Evolutionary conservation across 306 rosid genomes (phyloP).

Genomic region (Acmispon strigosus): DNA sequence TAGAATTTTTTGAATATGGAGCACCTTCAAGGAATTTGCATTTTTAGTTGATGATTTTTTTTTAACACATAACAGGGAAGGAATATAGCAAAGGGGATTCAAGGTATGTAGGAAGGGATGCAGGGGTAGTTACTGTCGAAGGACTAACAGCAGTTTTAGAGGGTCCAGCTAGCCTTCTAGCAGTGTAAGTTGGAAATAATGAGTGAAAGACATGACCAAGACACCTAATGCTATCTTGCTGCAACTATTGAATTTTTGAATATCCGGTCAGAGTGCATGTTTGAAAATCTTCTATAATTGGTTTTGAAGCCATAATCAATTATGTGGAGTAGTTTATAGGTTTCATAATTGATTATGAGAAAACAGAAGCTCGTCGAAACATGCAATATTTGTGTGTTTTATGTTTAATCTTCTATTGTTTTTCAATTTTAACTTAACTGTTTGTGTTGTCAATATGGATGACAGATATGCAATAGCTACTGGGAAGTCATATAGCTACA

Average conservation of each 20-base stretch:
- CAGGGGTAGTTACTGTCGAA: slow-evolving; percentile 68
- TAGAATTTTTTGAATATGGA: background rate
- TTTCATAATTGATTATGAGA: too few relatives aligned
- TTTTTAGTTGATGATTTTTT: slow-evolving; percentile 1
- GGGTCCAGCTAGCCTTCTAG: slow-evolving; percentile 85
- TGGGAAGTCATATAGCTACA: slow-evolving; percentile 64
- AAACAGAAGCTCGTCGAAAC: too few relatives aligned
- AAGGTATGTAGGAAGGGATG: slow-evolving; percentile 73
- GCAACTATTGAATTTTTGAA: background rate
- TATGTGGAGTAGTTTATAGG: too few relatives aligned
- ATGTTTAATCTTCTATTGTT: background rate
- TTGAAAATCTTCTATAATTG: too few relatives aligned
- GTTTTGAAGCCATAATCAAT: too few relatives aligned
- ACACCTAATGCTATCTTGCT: background rate
- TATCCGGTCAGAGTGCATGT: too few relatives aligned
- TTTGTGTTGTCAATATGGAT: slow-evolving; percentile 7
- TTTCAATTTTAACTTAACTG: background rate
- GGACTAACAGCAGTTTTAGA: slow-evolving; percentile 64
- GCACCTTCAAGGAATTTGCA: background rate
- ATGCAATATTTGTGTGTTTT: background rate
- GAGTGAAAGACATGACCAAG: background rate
- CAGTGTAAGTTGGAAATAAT: slow-evolving; percentile 53
- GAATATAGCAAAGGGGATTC: slow-evolving; percentile 99
- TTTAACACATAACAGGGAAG: slow-evolving; percentile 56
- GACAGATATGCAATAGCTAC: slow-evolving; percentile 73